A percentile compares a stretch with the other conserved stretches of the same genome.
Conservation (phyloP, 768 basidiomycete species). For the Filobasidium wieringae region DNA sequence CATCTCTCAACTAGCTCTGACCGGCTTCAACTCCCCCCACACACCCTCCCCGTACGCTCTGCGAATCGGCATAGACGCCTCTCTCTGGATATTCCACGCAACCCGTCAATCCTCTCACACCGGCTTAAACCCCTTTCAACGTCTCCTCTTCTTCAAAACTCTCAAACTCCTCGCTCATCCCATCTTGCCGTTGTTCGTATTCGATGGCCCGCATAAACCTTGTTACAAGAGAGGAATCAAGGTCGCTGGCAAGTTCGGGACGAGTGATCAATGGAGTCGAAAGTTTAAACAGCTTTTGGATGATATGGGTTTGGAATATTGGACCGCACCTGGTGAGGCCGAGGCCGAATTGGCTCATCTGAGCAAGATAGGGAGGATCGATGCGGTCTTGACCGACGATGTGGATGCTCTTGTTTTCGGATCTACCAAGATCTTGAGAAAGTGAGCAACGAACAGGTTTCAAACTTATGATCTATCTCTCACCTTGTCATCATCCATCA, state of each 20-base stretch:
- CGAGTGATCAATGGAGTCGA: slow-evolving; percentile 27
- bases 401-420: slow-evolving; percentile 89
- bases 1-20: slow-evolving; percentile 62
- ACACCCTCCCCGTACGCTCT: slow-evolving; percentile 43
- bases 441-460: slow-evolving; percentile 30
- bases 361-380: slow-evolving; percentile 67
- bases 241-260: slow-evolving; percentile 30
- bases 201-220: slow-evolving; percentile 73
- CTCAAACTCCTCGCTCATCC: slow-evolving; percentile 59
- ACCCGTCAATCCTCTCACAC: slow-evolving; percentile 16
- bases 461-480: too few species aligned
- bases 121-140: slow-evolving; percentile 76
- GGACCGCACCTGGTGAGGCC: slow-evolving; percentile 71
- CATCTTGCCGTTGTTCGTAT: slow-evolving; percentile 78
- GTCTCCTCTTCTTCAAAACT: slow-evolving; percentile 76
- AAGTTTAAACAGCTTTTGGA: slow-evolving; percentile 40
- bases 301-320: slow-evolving; percentile 44
- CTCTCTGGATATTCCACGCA: slow-evolving; percentile 48
- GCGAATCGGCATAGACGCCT: slow-evolving; percentile 72
- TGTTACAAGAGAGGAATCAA: slow-evolving; percentile 54
- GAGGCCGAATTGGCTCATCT: slow-evolving; percentile 86
- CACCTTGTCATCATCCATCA: not conserved
- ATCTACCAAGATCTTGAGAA: slow-evolving; percentile 68
- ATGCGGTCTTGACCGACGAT: slow-evolving; percentile 82
- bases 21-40: slow-evolving; percentile 59